Percentiles rank a stretch among this genome's conserved stretches.
Conservation (phyloP, 108 stramenopile genomes). For the Seminavis robusta region DNA sequence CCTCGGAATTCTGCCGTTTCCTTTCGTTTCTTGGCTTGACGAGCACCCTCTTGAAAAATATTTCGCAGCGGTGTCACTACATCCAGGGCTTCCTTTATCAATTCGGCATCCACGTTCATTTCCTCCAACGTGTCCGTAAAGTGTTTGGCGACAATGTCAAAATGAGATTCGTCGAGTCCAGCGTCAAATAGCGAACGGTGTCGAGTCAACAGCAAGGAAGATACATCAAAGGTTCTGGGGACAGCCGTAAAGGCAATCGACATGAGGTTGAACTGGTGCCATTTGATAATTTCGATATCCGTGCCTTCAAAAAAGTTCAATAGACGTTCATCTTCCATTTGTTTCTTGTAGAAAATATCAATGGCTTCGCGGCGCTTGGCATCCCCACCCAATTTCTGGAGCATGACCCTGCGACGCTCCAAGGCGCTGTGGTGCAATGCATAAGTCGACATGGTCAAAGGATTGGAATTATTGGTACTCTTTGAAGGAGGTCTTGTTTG, state of each 20-base stretch:
- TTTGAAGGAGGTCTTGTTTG: not conserved
- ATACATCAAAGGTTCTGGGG: constrained; percentile 31
- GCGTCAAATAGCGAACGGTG: constrained; percentile 25
- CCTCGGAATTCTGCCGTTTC: no score
- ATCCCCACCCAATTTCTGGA: constrained; percentile 35
- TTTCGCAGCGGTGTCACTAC: constrained; percentile 20
- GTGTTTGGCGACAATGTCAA: constrained; percentile 12
- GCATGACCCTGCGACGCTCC: constrained; percentile 22
- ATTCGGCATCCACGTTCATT: constrained; percentile 15
- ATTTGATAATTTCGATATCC: constrained; percentile 30
- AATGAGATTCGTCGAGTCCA: constrained; percentile 12
- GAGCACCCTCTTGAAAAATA: constrained; percentile 26
- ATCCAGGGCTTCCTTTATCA: constrained; percentile 18
- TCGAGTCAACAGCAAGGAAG: constrained; percentile 14
- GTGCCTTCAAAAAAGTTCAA: constrained; percentile 30
- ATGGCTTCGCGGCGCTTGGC: constrained; percentile 18
- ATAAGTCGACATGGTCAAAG: constrained; percentile 18
- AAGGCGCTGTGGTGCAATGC: constrained; percentile 22
- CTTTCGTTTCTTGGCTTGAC: constrained; percentile 11
- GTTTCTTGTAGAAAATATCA: constrained; percentile 35
- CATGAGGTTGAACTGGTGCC: constrained; percentile 23
- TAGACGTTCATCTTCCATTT: constrained; percentile 22
- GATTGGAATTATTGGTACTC: no score
- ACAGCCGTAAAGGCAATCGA: constrained; percentile 35
- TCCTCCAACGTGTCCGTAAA: constrained; percentile 24